Conservation (phyloP, 805 yeast species). For the Candida argentea region DNA sequence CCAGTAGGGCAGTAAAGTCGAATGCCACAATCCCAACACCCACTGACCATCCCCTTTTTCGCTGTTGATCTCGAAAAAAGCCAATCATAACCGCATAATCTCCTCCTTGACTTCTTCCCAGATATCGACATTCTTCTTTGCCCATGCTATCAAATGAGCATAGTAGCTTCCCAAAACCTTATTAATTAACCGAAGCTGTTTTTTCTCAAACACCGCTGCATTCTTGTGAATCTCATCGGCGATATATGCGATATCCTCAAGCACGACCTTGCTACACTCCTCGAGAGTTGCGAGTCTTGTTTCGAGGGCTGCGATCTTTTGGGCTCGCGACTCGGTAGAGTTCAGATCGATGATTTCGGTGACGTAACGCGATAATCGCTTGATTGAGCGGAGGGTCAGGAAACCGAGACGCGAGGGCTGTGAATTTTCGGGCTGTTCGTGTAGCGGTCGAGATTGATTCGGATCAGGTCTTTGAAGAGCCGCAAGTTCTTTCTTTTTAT, state of each 20-base stretch:
- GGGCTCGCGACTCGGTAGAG: constrained; percentile 54
- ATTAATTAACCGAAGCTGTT: constrained; percentile 42
- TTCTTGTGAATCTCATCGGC: constrained; percentile 36
- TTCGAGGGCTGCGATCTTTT: constrained; percentile 37
- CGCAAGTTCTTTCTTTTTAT: constrained; percentile 21
- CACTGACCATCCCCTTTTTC: not conserved
- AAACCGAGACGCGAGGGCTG: constrained; percentile 23
- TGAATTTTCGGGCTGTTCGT: constrained; percentile 20
- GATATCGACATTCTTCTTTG: constrained; percentile 51
- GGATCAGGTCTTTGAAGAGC: too few species aligned
- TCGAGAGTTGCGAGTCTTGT: constrained; percentile 44
- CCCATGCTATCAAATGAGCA: constrained; percentile 53
- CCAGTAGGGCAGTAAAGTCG: too few species aligned
- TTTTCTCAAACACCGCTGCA: constrained; percentile 38
- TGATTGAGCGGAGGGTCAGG: constrained; percentile 40
- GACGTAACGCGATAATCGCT: constrained; percentile 41
- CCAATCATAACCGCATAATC: constrained; percentile 13
- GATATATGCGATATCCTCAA: constrained; percentile 29
- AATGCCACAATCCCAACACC: not conserved
- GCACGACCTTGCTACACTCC: constrained; percentile 36
- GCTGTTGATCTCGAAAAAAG: not conserved
- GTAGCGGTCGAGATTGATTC: too few species aligned
- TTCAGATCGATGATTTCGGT: constrained; percentile 55
- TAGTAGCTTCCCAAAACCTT: constrained; percentile 45
- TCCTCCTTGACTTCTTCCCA: constrained; percentile 56